Evolutionary conservation across 106 monocot genomes (phyloP).

Genomic region (Amphibolis antarctica): DNA sequence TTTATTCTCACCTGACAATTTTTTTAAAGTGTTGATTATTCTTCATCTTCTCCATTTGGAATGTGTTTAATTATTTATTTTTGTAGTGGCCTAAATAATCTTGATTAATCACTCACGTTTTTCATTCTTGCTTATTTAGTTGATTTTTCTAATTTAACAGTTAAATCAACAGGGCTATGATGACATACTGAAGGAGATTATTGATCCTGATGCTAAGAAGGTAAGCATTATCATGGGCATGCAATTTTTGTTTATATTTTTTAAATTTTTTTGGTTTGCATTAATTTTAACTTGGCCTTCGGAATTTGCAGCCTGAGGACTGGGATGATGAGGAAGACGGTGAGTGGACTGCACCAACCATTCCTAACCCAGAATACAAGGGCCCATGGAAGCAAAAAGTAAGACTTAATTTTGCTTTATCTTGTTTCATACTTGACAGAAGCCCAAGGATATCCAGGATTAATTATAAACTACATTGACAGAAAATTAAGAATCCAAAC

Average conservation of each 20-base stretch:
- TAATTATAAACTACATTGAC: background rate
- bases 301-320: slow-evolving; percentile 40
- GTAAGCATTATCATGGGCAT: slow-evolving; percentile 5
- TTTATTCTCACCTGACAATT: too few species aligned
- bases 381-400: slow-evolving; percentile 62
- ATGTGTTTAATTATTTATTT: too few species aligned
- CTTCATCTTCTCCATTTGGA: too few species aligned
- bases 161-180: slow-evolving; percentile 35
- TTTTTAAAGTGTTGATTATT: too few species aligned
- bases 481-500: slow-evolving; percentile 71
- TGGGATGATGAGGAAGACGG: slow-evolving; percentile 84
- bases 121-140: background rate
- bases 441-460: background rate
- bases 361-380: slow-evolving; percentile 69
- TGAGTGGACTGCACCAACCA: slow-evolving; percentile 57
- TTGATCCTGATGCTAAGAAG: slow-evolving; percentile 64
- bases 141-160: background rate
- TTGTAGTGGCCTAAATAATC: too few species aligned
- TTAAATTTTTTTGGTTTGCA: background rate
- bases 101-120: background rate
- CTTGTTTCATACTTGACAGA: background rate
- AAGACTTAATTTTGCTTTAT: background rate
- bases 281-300: background rate
- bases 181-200: slow-evolving; percentile 53
- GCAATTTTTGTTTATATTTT: background rate